These are phyloP conservation scores for Didymella glomerata DNA, from an alignment of 2,329 filamentous ascomycete genomes.

Conservation along the genomic window DNA sequence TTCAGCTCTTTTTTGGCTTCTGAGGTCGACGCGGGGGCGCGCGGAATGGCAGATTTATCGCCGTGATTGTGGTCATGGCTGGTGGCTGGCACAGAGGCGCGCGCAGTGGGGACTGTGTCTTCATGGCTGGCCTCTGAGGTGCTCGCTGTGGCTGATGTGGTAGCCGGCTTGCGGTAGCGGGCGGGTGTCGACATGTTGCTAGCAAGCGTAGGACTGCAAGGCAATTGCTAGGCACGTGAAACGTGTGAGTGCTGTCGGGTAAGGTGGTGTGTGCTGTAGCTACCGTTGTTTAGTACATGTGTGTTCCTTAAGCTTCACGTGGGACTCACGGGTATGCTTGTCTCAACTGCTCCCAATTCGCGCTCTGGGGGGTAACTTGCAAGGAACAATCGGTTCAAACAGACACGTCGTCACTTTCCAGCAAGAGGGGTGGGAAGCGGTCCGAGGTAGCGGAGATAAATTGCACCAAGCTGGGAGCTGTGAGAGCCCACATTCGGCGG, in stretches of 20 bases:
- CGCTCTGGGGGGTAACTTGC: not conserved
- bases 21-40: constrained; percentile 24
- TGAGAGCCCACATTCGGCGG: constrained; percentile 15
- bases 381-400: not conserved
- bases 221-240: not conserved
- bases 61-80: constrained; percentile 7
- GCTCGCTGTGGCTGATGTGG: constrained; percentile 17
- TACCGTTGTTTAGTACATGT: not conserved
- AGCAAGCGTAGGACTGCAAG: not conserved
- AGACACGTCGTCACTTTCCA: constrained; percentile 16
- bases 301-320: not conserved
- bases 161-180: constrained; percentile 34
- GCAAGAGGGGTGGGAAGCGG: constrained; percentile 15
- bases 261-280: not conserved
- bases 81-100: not conserved
- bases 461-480: constrained; percentile 20
- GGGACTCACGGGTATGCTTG: not conserved
- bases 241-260: not conserved
- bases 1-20: constrained; percentile 41
- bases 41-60: constrained; percentile 8
- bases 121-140: not conserved
- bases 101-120: not conserved
- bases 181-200: constrained; percentile 32
- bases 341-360: not conserved
- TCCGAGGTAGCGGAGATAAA: constrained; percentile 26